These are phyloP conservation scores for Fusarium nisikadoi DNA, from an alignment of 2,329 filamentous ascomycete genomes.

Conservation along the genomic window DNA sequence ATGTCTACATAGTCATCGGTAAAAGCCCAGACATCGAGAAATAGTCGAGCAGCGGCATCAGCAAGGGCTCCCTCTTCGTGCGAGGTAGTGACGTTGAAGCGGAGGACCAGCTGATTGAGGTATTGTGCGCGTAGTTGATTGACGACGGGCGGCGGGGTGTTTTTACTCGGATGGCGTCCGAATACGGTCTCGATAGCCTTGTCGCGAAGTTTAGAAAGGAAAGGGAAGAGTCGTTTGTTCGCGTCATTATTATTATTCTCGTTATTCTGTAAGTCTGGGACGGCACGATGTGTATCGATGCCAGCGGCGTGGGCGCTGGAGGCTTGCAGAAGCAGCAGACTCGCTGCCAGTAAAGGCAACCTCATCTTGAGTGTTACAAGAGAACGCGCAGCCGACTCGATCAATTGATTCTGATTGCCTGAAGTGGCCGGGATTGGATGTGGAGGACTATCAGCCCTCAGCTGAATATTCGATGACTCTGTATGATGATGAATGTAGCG, in stretches of 20 bases:
- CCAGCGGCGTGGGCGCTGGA: conserved; percentile 46
- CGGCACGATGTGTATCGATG: conserved; percentile 42
- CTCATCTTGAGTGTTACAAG: conserved; percentile 29
- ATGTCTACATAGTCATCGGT: conserved; percentile 86
- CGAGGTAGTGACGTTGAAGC: conserved; percentile 80
- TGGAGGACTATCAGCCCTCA: neutral
- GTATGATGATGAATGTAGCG: conserved; percentile 37
- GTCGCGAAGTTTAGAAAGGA: conserved; percentile 63
- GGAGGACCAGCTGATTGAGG: conserved; percentile 84
- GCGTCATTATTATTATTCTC: conserved; percentile 6
- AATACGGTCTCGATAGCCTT: conserved; percentile 62
- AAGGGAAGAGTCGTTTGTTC: conserved; percentile 54
- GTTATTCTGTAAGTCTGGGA: conserved; percentile 28
- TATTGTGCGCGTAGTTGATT: conserved; percentile 64
- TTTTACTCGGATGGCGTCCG: conserved; percentile 54
- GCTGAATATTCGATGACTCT: conserved; percentile 6
- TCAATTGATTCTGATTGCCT: conserved; percentile 1
- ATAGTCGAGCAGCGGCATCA: conserved; percentile 78
- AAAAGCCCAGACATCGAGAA: conserved; percentile 92
- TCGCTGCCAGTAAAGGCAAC: conserved; percentile 41
- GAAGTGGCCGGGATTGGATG: neutral
- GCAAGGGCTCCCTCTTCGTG: conserved; percentile 77
- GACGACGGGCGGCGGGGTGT: conserved; percentile 38
- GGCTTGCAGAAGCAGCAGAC: conserved; percentile 43
- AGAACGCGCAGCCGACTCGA: conserved; percentile 7